Evolutionary conservation across 176 grass and related monocot genomes (phyloP), one percentile per base, ranked within the genome.

Genomic region (Secale cereale): DNA sequence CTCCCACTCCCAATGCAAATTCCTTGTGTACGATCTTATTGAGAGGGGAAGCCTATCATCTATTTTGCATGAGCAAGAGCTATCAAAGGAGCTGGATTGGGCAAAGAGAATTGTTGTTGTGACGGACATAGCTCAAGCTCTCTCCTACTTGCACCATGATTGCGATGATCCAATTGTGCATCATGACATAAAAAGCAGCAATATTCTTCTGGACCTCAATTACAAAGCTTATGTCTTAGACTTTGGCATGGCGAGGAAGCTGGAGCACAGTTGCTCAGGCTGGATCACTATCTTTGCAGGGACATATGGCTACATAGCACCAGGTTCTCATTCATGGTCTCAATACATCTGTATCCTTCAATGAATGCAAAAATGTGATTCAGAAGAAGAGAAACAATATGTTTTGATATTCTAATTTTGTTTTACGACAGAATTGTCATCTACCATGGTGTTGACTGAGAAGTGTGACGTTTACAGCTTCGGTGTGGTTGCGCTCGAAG

Each of bases 391-490:
- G 41, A 28, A 31, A 46, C 1, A 46, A 0, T 46, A 0, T 52
- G 5, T 52, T 19, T 4, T 46, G 13, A 1, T 20, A 60, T 60
- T 0, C 26, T 30, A 6, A 7, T 73, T 65, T 15, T 1, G 43
- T 5, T 80, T 59, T 54, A 41, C 19, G 1, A 25, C 37, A 88
- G 73, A 83, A 37, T 1, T 83, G 4, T 63, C 80, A 62, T 78
- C 81, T 29, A 79, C 56, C 1, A 74, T 85, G 82, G 60, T 59
- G 2, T 76, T 80, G 2, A 85, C 73, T 0, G 59, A 75, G 59
- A 94, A 92, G 86, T 88, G 94, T 0, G 94, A 97, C 1, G 90
- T 97, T 13, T 97, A 92, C 74, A 92, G 84, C 33, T 97, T 97
- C 4, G 94, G 92, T 16, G 94, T 97, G 1, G 88, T 97, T 7